These are phyloP conservation scores for Hura crepitans DNA, from an alignment of 441 rosid genomes.

Conservation along the genomic window DNA sequence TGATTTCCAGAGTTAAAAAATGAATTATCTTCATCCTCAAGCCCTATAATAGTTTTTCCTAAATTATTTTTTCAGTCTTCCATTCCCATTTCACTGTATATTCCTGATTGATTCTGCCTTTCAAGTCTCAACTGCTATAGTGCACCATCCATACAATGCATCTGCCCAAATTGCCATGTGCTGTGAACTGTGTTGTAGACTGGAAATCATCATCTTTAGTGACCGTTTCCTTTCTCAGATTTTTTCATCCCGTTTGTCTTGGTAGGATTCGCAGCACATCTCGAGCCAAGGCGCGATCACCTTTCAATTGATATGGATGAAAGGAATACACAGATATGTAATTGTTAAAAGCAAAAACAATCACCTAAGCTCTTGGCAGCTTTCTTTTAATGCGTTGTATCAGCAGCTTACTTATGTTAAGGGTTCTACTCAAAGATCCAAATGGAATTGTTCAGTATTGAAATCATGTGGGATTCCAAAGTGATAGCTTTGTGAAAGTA, in stretches of 20 bases:
- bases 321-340: neutral
- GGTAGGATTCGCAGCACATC: constrained; percentile 12
- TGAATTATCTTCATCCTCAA: neutral
- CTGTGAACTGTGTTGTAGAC: neutral
- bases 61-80: neutral
- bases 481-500: neutral
- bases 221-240: neutral
- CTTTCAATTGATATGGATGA: neutral
- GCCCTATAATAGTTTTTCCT: neutral
- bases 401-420: neutral
- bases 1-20: neutral
- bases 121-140: neutral
- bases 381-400: neutral
- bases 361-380: neutral
- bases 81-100: neutral
- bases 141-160: neutral
- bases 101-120: neutral
- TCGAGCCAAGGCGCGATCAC: neutral
- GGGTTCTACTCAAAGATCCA: neutral
- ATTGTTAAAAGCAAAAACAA: neutral
- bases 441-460: neutral
- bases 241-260: neutral
- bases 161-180: neutral
- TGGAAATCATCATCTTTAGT: constrained; percentile 1
- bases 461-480: neutral